Conservation (phyloP, 176 grass and related monocot species). For the Canna indica region DNA sequence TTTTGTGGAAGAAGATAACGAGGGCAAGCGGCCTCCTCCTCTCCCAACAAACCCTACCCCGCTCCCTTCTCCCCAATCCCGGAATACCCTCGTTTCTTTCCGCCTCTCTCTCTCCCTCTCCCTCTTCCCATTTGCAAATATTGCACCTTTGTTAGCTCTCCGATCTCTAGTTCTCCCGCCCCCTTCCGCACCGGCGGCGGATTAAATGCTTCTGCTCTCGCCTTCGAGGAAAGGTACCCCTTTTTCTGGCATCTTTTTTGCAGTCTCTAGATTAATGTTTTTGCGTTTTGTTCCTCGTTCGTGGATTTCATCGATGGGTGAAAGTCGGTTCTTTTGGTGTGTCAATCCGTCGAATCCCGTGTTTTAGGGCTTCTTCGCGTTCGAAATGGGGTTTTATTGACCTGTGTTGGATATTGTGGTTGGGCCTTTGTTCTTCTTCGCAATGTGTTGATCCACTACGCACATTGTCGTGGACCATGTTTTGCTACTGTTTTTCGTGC, state of each 20-base stretch:
- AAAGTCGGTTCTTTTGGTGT: no score
- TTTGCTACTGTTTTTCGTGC: no score
- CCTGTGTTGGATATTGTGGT: no score
- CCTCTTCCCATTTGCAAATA: no score
- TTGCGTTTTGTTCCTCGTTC: neutral
- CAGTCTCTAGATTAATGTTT: neutral
- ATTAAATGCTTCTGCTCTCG: neutral
- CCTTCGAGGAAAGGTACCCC: neutral
- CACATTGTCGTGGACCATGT: no score
- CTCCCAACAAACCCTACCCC: neutral
- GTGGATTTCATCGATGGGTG: neutral
- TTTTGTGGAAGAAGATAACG: neutral
- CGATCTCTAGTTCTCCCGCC: neutral
- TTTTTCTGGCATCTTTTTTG: neutral
- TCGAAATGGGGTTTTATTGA: no score
- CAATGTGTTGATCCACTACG: no score
- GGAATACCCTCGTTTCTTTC: no score
- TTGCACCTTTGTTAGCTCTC: no score
- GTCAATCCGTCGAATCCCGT: no score
- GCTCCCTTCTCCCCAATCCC: neutral
- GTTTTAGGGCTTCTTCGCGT: no score
- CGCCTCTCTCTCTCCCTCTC: neutral
- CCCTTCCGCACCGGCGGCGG: neutral
- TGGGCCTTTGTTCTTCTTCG: no score
- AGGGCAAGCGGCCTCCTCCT: neutral